A percentile compares a stretch with the other conserved stretches of the same genome.
Evolutionary conservation across 352 stramenopile genomes (phyloP).

Genomic region (Pythium utonaiense): DNA sequence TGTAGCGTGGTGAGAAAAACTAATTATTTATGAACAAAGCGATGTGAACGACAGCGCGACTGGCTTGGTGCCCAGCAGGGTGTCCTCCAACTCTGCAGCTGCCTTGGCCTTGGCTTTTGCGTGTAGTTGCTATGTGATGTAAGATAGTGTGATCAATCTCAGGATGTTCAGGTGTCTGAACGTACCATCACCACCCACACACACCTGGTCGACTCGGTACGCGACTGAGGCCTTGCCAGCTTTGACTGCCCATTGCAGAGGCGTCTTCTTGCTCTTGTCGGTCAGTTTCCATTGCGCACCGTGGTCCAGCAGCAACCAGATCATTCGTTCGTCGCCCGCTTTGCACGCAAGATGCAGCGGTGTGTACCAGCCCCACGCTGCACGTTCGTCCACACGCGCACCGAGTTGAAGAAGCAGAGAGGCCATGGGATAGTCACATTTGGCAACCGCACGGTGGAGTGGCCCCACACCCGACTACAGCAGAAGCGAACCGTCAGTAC

Average conservation of each 20-base stretch:
- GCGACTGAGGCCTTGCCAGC: slow-evolving; percentile 65
- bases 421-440: slow-evolving; percentile 36
- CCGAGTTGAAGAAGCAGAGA: slow-evolving; percentile 44
- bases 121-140: background rate
- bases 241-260: slow-evolving; percentile 65
- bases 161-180: background rate
- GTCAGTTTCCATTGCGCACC: slow-evolving; percentile 49
- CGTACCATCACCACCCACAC: background rate
- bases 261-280: slow-evolving; percentile 71
- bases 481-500: background rate
- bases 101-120: background rate
- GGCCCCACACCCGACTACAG: slow-evolving; percentile 55
- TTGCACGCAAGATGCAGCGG: slow-evolving; percentile 78
- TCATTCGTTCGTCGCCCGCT: slow-evolving; percentile 49
- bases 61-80: background rate
- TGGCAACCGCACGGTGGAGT: slow-evolving; percentile 61
- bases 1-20: background rate
- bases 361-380: slow-evolving; percentile 78
- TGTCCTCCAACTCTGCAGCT: background rate
- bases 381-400: slow-evolving; percentile 47
- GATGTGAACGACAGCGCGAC: background rate
- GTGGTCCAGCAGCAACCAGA: slow-evolving; percentile 58
- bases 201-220: slow-evolving; percentile 71
- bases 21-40: slow-evolving; percentile 6
- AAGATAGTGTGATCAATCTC: background rate